phyloP scores from a whole-genome alignment of 2,329 filamentous ascomycete species.

The Colletotrichum echinochloae region DNA sequence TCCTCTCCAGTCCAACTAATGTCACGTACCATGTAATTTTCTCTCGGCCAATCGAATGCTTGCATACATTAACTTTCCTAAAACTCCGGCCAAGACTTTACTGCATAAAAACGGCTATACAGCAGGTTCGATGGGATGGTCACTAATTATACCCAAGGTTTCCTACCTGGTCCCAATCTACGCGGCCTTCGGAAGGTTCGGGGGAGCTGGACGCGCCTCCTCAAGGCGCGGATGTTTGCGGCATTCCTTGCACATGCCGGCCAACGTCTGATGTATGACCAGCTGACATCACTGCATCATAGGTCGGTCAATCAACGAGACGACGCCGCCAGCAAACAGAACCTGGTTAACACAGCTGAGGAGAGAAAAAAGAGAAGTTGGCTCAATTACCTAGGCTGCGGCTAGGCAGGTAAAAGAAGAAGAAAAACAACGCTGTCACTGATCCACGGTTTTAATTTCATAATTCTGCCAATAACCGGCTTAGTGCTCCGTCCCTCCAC shows the following conservation, averaged over 20 bases:
- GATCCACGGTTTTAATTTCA: no score
- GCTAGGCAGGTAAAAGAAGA: no score
- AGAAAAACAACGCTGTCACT: no score
- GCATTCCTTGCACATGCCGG: neutral
- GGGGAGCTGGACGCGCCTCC: neutral
- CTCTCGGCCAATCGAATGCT: neutral
- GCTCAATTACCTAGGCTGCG: no score
- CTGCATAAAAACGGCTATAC: neutral
- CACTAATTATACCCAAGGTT: neutral
- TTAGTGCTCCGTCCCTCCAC: no score
- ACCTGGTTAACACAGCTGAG: neutral
- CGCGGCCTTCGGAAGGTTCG: neutral
- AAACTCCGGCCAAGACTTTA: neutral
- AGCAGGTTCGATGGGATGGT: neutral
- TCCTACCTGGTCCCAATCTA: neutral
- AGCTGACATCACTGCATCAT: neutral
- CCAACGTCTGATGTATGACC: neutral
- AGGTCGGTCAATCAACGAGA: neutral
- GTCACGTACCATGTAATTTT: neutral
- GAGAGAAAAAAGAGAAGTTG: no score
- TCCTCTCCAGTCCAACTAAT: neutral
- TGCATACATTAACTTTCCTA: no score
- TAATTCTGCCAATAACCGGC: no score
- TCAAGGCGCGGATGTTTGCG: no score
- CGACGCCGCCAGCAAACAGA: neutral